Conservation (phyloP, 2,329 filamentous ascomycete genomes). For the Penicillium carneum region DNA sequence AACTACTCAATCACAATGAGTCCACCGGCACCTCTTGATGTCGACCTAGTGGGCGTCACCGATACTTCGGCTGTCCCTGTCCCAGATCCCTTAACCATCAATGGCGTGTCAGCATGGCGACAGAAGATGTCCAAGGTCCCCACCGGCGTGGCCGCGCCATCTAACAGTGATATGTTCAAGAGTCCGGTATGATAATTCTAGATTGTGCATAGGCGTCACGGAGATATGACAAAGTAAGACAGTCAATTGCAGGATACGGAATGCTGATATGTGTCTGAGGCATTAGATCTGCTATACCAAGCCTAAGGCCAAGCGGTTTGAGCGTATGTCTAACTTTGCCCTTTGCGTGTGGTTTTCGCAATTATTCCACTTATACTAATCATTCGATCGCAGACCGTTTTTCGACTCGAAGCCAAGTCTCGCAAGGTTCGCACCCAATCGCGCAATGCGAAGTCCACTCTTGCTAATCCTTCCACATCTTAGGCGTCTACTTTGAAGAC, state of each 20-base stretch:
- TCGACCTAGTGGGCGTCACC: constrained; percentile 45
- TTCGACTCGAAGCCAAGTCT: constrained; percentile 66
- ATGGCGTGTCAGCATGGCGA: constrained; percentile 72
- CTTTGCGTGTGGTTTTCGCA: background rate
- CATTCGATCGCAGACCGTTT: constrained; percentile 58
- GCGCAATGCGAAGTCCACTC: background rate
- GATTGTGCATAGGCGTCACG: background rate
- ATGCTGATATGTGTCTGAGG: constrained; percentile 28
- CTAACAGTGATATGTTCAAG: constrained; percentile 85
- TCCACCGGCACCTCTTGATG: constrained; percentile 40
- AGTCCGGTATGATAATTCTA: constrained; percentile 63
- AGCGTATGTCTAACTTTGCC: constrained; percentile 66
- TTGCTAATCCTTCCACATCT: constrained; percentile 29
- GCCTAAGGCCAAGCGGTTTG: constrained; percentile 81
- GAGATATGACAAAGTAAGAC: background rate
- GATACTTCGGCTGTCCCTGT: constrained; percentile 49
- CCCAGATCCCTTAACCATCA: constrained; percentile 63
- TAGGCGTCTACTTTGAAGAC: constrained; percentile 78
- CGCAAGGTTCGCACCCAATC: constrained; percentile 46
- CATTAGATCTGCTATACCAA: constrained; percentile 61
- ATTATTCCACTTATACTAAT: background rate
- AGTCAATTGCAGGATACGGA: background rate
- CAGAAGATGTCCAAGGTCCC: constrained; percentile 72
- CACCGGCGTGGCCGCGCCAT: constrained; percentile 77
- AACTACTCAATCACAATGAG: constrained; percentile 24